Evolutionary conservation across 345 rosid genomes (phyloP).

Genomic region (Eucalyptus tenuipes): DNA sequence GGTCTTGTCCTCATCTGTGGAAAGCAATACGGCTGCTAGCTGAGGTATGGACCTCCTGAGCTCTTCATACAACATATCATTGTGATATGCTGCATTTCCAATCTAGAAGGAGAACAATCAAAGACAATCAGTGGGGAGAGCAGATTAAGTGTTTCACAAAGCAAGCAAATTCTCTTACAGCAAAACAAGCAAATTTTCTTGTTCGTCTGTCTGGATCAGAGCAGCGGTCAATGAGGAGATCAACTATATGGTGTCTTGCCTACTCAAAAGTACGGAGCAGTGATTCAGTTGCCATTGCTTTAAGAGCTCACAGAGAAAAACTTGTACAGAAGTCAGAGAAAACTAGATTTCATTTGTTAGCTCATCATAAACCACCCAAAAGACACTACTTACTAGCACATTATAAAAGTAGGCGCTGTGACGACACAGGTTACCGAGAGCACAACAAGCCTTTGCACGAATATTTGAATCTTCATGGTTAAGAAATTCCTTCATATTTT

Average conservation of each 20-base stretch:
- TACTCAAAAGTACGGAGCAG: neutral
- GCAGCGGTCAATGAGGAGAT: constrained; percentile 81
- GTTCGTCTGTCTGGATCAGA: constrained; percentile 91
- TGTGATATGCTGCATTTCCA: constrained; percentile 94
- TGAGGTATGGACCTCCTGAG: constrained; percentile 81
- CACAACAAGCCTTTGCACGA: constrained; percentile 95
- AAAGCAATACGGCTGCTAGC: constrained; percentile 56
- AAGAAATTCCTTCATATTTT: constrained; percentile 51
- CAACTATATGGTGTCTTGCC: constrained; percentile 62
- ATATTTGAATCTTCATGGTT: constrained; percentile 69
- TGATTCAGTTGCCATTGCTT: neutral
- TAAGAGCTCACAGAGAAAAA: neutral
- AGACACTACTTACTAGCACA: constrained; percentile 43
- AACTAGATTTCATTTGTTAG: neutral
- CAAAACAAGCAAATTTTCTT: constrained; percentile 93
- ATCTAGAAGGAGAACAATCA: constrained; percentile 28
- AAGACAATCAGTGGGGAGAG: neutral
- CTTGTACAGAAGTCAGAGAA: neutral
- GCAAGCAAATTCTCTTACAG: constrained; percentile 32
- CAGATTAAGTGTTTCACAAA: neutral
- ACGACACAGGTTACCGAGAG: constrained; percentile 93
- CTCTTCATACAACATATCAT: constrained; percentile 70
- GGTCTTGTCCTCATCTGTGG: constrained; percentile 90
- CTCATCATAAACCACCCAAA: neutral
- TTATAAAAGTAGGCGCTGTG: constrained; percentile 78